Base-by-base conservation (phyloP, 2,329 filamentous ascomycete genomes). In the Pseudopithomyces maydicus region DNA sequence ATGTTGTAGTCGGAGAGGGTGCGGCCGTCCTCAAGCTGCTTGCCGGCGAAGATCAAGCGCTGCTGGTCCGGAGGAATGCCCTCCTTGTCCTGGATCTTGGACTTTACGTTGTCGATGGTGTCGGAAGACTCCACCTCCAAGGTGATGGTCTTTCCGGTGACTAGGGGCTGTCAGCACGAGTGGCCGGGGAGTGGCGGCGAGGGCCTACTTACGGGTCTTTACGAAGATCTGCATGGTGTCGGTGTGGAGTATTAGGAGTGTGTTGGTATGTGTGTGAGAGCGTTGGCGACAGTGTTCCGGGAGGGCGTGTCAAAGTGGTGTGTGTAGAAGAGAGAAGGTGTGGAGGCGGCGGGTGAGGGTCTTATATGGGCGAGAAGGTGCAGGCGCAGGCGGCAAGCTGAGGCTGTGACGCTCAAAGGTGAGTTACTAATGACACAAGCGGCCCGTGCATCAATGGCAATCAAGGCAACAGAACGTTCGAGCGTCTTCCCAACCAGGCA, bases 61-160 rank as follows among this genome's bases (percentile, higher is more conserved):
- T 98, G 94, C 80, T 98, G 94, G 76, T 97, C 94, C 6, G 94
- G 94, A 43, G 94, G 94, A 56, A 97, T 97, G 45, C 93, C 93
- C 79, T 97, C 93, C 87, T 97, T 97, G 75, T 97, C 93, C 79
- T 97, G 93, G 44, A 97, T 97, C 86, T 97, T 97, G 61, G 85
- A 87, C 88, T 97, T 97, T 47, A 97, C 93, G 64, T 97, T 97
- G 84, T 96, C 92, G 81, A 96, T 96, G 50, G 92, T 96, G 72
- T 96, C 92, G 1, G 87, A 91, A 22, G 83, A 86, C 78, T 88
- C 85, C 17, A 88, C 85, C 80, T 88, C 85, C 38, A 88, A 79
- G 62, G 85, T 88, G 78, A 88, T 88, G 70, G 85, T 88, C 82
- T 88, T 88, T 70, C 85, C 85, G 61, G 86, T 88, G 52, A 88